Evolutionary conservation across 1,284 basidiomycete genomes (phyloP).

Genomic region (Coniferiporia sulphurascens): DNA sequence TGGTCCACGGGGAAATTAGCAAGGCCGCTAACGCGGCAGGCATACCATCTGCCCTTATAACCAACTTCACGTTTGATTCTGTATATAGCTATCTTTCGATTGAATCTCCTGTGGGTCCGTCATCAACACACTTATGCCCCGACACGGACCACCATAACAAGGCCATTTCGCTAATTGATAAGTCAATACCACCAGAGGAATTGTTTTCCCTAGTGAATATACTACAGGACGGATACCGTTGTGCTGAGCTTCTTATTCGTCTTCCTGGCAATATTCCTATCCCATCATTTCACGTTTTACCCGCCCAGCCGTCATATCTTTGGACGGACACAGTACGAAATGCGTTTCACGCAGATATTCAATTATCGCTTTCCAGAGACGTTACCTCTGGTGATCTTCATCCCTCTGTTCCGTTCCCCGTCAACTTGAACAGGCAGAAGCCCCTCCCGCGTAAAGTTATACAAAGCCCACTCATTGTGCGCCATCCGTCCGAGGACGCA

Average conservation of each 20-base stretch:
- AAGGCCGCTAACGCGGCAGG: slow-evolving; percentile 59
- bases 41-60: slow-evolving; percentile 65
- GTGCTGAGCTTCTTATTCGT: slow-evolving; percentile 64
- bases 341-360: slow-evolving; percentile 43
- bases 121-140: slow-evolving; percentile 17
- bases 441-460: slow-evolving; percentile 38
- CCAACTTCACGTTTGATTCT: slow-evolving; percentile 80
- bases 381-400: slow-evolving; percentile 29
- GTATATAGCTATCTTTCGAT: slow-evolving; percentile 71
- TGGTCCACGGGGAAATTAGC: slow-evolving; percentile 33
- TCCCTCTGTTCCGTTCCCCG: slow-evolving; percentile 36
- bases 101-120: slow-evolving; percentile 27
- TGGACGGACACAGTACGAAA: slow-evolving; percentile 54
- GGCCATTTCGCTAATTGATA: slow-evolving; percentile 21
- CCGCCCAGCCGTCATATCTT: slow-evolving; percentile 51
- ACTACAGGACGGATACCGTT: slow-evolving; percentile 61
- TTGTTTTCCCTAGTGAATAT: slow-evolving; percentile 58
- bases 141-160: not conserved
- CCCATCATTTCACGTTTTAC: slow-evolving; percentile 54
- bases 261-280: slow-evolving; percentile 73
- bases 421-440: slow-evolving; percentile 1
- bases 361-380: slow-evolving; percentile 33
- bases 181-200: slow-evolving; percentile 44
- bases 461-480: slow-evolving; percentile 62
- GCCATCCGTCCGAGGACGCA: slow-evolving; percentile 39